Evolutionary conservation across 345 rosid species (phyloP).

Genomic region (Conringia planisiliqua): DNA sequence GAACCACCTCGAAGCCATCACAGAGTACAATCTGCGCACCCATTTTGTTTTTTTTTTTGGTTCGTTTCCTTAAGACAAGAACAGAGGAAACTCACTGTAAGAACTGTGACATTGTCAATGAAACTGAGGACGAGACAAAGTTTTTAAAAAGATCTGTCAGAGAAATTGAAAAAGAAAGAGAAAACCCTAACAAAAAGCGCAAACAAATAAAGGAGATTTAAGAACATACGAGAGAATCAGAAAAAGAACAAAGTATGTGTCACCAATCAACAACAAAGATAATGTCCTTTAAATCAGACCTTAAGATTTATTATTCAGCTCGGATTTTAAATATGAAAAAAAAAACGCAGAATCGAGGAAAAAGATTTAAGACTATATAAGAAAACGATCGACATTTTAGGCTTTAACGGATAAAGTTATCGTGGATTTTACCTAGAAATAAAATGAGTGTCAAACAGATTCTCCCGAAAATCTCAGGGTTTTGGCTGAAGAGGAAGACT

Average conservation of each 20-base stretch:
- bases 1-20: conserved; percentile 63
- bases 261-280: conserved; percentile 13
- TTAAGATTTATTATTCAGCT: not conserved
- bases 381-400: not conserved
- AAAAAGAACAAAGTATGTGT: conserved; percentile 3
- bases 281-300: conserved; percentile 19
- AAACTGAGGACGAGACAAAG: conserved; percentile 9
- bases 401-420: conserved; percentile 11
- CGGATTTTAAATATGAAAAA: not conserved
- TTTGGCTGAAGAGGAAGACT: conserved; percentile 24
- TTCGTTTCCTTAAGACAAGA: not conserved
- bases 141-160: not conserved
- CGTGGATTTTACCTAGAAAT: not conserved
- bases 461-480: conserved; percentile 26
- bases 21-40: conserved; percentile 23
- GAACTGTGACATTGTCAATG: conserved; percentile 8
- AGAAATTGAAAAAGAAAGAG: not conserved
- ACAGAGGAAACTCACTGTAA: conserved; percentile 19
- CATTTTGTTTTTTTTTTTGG: not conserved
- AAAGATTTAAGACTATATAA: not conserved
- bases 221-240: conserved; percentile 20
- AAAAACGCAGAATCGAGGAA: conserved; percentile 5
- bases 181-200: not conserved
- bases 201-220: not conserved
- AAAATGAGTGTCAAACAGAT: conserved; percentile 15